Base-by-base conservation (phyloP, 768 basidiomycete species). In the Auriscalpium orientale region DNA sequence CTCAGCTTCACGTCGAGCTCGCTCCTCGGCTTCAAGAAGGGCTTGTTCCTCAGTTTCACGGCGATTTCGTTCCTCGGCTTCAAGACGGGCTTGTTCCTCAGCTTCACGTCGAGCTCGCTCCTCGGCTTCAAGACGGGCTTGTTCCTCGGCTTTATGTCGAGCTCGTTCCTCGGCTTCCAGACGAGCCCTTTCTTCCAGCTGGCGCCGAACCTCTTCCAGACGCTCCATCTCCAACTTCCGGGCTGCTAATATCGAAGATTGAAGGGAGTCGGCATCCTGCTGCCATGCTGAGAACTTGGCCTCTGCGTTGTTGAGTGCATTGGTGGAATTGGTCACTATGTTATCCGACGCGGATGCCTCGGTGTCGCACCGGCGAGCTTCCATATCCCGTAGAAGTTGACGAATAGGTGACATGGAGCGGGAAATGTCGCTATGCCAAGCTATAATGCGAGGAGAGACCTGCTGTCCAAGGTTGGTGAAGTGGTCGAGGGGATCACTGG, bases 301-400 rank as follows among this genome's bases (percentile, higher is more conserved):
- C 44, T 62, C 62, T 20, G 55, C 22, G 16, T 54, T 79, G 61
- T 84, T 77, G 15, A 81, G 71, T 8, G 74, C 72, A 54, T 75
- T 72, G 45, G 70, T 68, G 46, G 87, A 78, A 12, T 81, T 67
- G 18, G 72, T 67, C 54, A 80, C 75, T 1, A 89, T 54, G 20
- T 65, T 64, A 48, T 83, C 77, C 45, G 77, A 75, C n/a, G 77
- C 69, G 44, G 72, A 64, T 16, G 71, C 53, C 51, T 83, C 81
- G 34, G 71, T 1, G 70, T 66, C 46, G 72, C 70, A 36, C 81
- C 75, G 9, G 68, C 58, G 35, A 72, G 62, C n/a, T 28, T 84
- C 80, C 74, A 91, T 81, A 21, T 68, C 70, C 18, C 75, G 74
- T 18, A 89, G 70, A 3, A 80, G 67, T 46, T 81, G 79, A 18